These are phyloP conservation scores for Buxus sempervirens DNA, from an alignment of 164 flowering plant species.

Conservation along the genomic window DNA sequence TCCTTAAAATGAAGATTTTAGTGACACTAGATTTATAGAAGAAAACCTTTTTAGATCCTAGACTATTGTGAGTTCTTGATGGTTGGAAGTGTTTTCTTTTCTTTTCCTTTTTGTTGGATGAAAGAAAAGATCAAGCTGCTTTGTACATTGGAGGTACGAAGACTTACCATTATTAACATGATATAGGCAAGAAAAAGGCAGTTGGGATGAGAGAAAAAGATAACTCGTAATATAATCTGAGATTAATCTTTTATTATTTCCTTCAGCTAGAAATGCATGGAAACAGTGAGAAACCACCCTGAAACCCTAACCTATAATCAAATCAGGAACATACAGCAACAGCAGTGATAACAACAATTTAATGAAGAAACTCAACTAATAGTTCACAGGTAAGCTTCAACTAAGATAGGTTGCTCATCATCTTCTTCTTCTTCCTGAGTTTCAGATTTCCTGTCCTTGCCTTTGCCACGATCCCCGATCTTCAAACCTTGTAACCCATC, in stretches of 20 bases:
- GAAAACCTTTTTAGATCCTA: no score
- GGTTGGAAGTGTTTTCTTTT: no score
- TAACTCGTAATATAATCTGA: no score
- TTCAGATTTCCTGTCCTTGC: conserved; percentile 1
- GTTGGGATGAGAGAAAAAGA: no score
- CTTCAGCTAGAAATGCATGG: no score
- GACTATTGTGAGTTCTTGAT: no score
- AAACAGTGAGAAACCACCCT: no score
- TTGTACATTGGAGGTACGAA: background rate
- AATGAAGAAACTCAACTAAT: background rate
- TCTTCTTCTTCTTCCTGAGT: conserved; percentile 18
- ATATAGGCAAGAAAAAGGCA: no score
- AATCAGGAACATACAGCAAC: no score
- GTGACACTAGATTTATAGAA: background rate
- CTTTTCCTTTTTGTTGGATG: no score
- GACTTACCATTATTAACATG: background rate
- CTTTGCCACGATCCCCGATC: conserved; percentile 16
- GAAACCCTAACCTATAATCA: no score
- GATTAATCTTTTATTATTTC: no score
- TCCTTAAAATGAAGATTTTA: background rate
- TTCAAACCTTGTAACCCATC: conserved; percentile 36
- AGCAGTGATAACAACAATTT: background rate
- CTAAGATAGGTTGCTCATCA: conserved; percentile 24
- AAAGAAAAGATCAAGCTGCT: background rate
- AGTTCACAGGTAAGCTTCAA: conserved; percentile 22